Evolutionary conservation across 768 basidiomycete species (phyloP), one percentile per base, ranked within the genome.

Genomic region (Macrolepiota dolichaula): DNA sequence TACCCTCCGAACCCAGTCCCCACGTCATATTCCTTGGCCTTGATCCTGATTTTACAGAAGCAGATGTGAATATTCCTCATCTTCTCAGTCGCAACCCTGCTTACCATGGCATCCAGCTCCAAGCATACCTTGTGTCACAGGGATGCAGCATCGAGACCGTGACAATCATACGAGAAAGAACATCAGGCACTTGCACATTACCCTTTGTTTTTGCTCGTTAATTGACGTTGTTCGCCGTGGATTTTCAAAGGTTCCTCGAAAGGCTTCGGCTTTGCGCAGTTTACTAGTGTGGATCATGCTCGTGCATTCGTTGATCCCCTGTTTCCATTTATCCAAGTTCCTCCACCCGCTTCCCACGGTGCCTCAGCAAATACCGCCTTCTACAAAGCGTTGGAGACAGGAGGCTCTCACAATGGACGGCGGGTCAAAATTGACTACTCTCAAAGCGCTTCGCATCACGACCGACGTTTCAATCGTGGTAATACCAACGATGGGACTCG

Each of bases 191-290:
- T 91, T 91, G 83, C 86, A 88, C 78, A 79, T 89, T 89, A 85
- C 82, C 86, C 86, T 87, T 72, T 83, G 76, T 76, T 77, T 75
- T 75, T 77, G 77, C 80, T 77, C 84, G 79, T 80, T 77, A 85
- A 88, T 91, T 93, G 78, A 91, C 88, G 74, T 87, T 78, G 74
- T 66, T 81, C 79, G 80, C 77, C 76, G 63, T 85, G 77, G 79
- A 83, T 85, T 85, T 77, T 85, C 77, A 75, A 87, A 94, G 93
- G 93, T 87, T 77, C 82, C 64, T 96, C 96, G 58, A 96, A 96
- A 76, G 91, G 93, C 70, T 98, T 98, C 72, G 97, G 95, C 61
- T 99, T 99, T 74, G 96, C 94, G 68, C 92, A 94, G 76, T 99
- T 99, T 73, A 77, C 88, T 46, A 87, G 81, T 65, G 80, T 89